Evolutionary conservation across 1,284 basidiomycete genomes (phyloP).

Genomic region (Rhodotorula glutinis): DNA sequence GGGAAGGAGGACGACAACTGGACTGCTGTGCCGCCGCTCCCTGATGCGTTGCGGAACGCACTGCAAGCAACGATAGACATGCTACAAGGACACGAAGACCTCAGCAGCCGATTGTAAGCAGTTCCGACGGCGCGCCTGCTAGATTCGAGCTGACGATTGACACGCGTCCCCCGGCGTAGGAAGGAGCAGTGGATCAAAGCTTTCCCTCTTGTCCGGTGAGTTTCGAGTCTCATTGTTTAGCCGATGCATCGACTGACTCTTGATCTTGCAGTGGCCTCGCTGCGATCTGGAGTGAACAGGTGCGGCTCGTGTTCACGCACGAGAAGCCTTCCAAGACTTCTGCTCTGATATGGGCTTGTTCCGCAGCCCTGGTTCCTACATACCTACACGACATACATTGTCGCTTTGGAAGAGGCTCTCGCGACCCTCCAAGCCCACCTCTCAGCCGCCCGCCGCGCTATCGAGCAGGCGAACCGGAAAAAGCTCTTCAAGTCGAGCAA

Average conservation of each 20-base stretch:
- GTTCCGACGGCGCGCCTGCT: slow-evolving; percentile 59
- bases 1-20: slow-evolving; percentile 47
- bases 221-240: too few species aligned
- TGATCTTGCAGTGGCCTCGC: slow-evolving; percentile 57
- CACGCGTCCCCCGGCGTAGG: not conserved
- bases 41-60: slow-evolving; percentile 78
- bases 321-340: too few species aligned
- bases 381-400: slow-evolving; percentile 85
- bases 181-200: slow-evolving; percentile 28
- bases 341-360: too few species aligned
- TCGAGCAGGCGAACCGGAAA: not conserved
- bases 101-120: slow-evolving; percentile 70
- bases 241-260: not conserved
- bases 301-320: too few species aligned
- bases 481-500: slow-evolving; percentile 49
- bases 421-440: slow-evolving; percentile 79
- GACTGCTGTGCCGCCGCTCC: slow-evolving; percentile 54
- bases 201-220: slow-evolving; percentile 71
- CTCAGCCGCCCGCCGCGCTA: not conserved
- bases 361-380: slow-evolving; percentile 80
- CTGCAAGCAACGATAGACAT: slow-evolving; percentile 79
- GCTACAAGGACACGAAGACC: slow-evolving; percentile 76
- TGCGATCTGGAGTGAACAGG: slow-evolving; percentile 88
- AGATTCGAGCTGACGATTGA: not conserved
- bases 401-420: slow-evolving; percentile 83